A percentile compares a stretch with the other conserved stretches of the same genome.
Evolutionary conservation across 1,139 yeast species (phyloP).

Genomic region (Martiniozyma asiatica): DNA sequence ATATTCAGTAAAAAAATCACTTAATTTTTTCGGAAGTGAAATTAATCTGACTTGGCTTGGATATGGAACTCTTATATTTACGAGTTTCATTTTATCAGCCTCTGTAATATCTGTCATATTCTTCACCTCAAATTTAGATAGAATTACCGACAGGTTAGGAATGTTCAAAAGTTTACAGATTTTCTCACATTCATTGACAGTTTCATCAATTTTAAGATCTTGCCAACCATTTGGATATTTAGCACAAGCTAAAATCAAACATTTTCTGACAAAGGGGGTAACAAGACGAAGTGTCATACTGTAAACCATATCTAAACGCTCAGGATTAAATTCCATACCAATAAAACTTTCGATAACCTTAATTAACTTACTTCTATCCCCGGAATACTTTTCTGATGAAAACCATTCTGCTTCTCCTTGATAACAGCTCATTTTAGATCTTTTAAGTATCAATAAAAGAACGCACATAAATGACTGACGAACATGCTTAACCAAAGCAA

Average conservation of each 20-base stretch:
- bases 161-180: constrained; percentile 43
- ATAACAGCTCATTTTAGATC: no score
- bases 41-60: constrained; percentile 37
- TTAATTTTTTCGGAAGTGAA: constrained; percentile 39
- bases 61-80: constrained; percentile 31
- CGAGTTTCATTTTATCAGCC: constrained; percentile 6
- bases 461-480: constrained; percentile 18
- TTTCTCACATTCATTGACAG: constrained; percentile 35
- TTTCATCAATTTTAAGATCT: constrained; percentile 16
- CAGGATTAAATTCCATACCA: constrained; percentile 1
- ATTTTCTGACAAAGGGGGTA: constrained; percentile 59
- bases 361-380: constrained; percentile 4
- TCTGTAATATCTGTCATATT: constrained; percentile 7
- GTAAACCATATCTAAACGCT: constrained; percentile 27
- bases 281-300: constrained; percentile 44
- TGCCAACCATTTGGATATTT: constrained; percentile 42
- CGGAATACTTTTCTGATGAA: constrained; percentile 4
- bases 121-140: constrained; percentile 9
- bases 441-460: constrained; percentile 11
- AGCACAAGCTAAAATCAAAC: constrained; percentile 48
- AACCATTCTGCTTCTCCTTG: constrained; percentile 3
- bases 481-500: constrained; percentile 19
- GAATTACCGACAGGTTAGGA: constrained; percentile 27
- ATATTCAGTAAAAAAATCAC: constrained; percentile 52
- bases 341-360: constrained; percentile 4